These are phyloP conservation scores for Pseudogymnoascus sp. DNA, from an alignment of 2,329 filamentous ascomycete genomes.

Conservation along the genomic window DNA sequence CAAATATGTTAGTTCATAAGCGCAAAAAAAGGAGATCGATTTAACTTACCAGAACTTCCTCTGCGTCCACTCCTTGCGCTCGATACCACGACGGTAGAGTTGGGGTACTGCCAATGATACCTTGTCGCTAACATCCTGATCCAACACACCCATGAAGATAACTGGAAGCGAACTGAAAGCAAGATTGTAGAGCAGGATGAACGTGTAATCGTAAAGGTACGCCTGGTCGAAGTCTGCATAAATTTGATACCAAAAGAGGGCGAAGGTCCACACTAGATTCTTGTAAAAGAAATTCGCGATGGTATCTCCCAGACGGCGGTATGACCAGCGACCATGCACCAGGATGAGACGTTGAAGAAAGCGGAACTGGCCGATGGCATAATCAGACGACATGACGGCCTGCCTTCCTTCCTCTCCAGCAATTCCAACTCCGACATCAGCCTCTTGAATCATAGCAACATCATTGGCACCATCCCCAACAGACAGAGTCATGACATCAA, in stretches of 20 bases:
- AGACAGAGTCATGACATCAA: slow-evolving; percentile 93
- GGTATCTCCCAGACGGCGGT: slow-evolving; percentile 81
- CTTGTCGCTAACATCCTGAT: slow-evolving; percentile 92
- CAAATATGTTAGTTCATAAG: slow-evolving; percentile 25
- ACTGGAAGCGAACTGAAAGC: slow-evolving; percentile 94
- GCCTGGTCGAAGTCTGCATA: slow-evolving; percentile 95
- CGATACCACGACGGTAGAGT: slow-evolving; percentile 90
- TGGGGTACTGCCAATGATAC: slow-evolving; percentile 93
- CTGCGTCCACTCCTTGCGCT: slow-evolving; percentile 94
- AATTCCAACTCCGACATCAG: slow-evolving; percentile 93
- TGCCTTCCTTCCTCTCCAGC: slow-evolving; percentile 87
- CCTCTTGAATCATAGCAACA: slow-evolving; percentile 96
- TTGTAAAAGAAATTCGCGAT: slow-evolving; percentile 99
- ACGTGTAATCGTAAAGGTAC: slow-evolving; percentile 95
- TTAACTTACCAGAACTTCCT: slow-evolving; percentile 81
- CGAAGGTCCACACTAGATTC: slow-evolving; percentile 97
- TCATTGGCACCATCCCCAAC: slow-evolving; percentile 94
- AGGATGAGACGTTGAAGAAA: slow-evolving; percentile 79
- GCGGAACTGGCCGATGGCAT: slow-evolving; percentile 89
- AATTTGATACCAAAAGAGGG: slow-evolving; percentile 95
- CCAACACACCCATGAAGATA: slow-evolving; percentile 90
- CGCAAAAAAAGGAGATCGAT: not conserved
- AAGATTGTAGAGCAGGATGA: slow-evolving; percentile 93
- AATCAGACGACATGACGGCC: slow-evolving; percentile 93
- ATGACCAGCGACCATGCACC: slow-evolving; percentile 94